phyloP scores from a whole-genome alignment of 208 protist genomes.

The Trypanosoma rangeli region DNA sequence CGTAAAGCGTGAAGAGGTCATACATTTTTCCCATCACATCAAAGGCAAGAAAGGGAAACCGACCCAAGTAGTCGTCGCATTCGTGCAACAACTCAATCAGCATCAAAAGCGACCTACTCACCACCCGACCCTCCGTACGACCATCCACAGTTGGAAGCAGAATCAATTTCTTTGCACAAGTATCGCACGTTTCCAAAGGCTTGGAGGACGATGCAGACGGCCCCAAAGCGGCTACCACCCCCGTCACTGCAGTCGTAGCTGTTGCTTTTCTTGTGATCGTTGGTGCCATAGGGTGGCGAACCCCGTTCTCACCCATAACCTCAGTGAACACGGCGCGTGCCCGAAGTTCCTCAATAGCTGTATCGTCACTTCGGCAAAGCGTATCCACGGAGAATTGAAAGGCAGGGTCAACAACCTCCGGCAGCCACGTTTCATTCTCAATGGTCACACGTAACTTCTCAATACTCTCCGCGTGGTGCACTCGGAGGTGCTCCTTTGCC shows the following conservation, averaged over 20 bases:
- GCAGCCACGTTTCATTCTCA: constrained; percentile 69
- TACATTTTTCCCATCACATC: constrained; percentile 71
- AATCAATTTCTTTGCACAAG: constrained; percentile 32
- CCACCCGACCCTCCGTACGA: constrained; percentile 59
- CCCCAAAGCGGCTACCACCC: not conserved
- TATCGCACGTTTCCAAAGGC: constrained; percentile 22
- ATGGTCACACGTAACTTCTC: constrained; percentile 70
- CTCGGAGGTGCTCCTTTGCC: constrained; percentile 54
- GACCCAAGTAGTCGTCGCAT: constrained; percentile 71
- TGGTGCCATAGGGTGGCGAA: not conserved
- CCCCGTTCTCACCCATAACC: not conserved
- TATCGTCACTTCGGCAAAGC: constrained; percentile 53
- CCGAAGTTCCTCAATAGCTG: constrained; percentile 22
- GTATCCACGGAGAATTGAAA: constrained; percentile 69
- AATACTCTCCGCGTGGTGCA: constrained; percentile 47
- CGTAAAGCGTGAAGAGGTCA: constrained; percentile 84
- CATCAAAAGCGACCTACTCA: constrained; percentile 69
- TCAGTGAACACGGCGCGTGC: constrained; percentile 23
- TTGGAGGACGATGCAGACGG: not conserved
- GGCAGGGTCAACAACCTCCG: constrained; percentile 46
- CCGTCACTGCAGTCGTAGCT: not conserved
- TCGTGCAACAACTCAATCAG: constrained; percentile 70
- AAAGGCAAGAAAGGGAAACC: constrained; percentile 83
- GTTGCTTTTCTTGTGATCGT: not conserved
- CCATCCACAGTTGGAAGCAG: constrained; percentile 27